Base-by-base conservation (phyloP, 1,284 basidiomycete genomes). In the Crepidotus sp. region DNA sequence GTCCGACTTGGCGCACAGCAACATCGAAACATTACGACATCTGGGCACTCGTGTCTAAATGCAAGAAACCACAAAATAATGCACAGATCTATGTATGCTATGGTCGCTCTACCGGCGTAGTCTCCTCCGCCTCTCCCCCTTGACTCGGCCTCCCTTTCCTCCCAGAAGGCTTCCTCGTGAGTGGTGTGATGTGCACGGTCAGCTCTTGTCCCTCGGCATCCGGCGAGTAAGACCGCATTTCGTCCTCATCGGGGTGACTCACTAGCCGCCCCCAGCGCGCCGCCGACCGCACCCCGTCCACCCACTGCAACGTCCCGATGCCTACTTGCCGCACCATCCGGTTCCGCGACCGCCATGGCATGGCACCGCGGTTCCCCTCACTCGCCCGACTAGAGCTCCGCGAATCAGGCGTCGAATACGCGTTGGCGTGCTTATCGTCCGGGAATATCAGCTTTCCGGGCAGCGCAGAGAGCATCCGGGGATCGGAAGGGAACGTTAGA, bases 401-500 rank as follows among this genome's bases (percentile, higher is more conserved):
- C 39, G 58, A 58, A 40, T 69, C 64, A 17, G 58, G 53, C 18
- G 54, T 56, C 24, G 59, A 55, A n/a, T 59, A 57, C 30, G 57
- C 51, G 41, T 60, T 60, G 18, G 35, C 53, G 44, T 56, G 61
- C 35, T 61, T 59, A 29, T 68, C 66, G 14, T 69, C 65, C 41
- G 62, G 53, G 11, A 66, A 54, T 13, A 64, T 46, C 25, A 59
- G 61, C 54, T 69, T 75, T 39, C 62, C 69, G 0, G 83, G 78
- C 9, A 75, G 64, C 3, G 89, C 91, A 14, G 83, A 76, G 10
- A 97, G 71, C 58, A 85, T 73, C 19, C 76, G 75, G 22, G 84
- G 81, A 55, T 89, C 79, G 3, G 79, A 78, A 3, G 93, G 93
- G 36, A 96, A 76, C 13, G 82, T 70, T 39, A 97, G 73, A 0